Evolutionary conservation across 2,329 filamentous ascomycete genomes (phyloP).

Genomic region (Cytospora mali): DNA sequence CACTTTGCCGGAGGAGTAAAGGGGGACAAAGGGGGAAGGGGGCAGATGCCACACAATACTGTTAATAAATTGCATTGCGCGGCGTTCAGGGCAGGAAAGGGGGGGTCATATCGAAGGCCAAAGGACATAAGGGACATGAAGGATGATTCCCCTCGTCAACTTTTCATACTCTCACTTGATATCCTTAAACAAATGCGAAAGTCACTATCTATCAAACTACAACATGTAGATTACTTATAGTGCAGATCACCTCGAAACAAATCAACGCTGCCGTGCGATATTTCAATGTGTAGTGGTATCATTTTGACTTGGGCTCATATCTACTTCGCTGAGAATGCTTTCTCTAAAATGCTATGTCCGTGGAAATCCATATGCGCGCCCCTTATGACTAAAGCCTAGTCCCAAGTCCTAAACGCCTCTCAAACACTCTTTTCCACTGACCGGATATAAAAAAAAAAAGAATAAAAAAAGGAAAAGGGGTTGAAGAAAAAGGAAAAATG

Average conservation of each 20-base stretch:
- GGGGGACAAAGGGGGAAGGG: neutral
- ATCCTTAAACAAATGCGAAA: neutral
- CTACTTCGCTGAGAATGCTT: neutral
- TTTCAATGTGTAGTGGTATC: neutral
- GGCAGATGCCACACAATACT: neutral
- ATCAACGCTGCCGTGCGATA: neutral
- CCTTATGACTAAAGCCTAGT: neutral
- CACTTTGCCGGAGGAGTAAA: neutral
- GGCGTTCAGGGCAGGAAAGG: constrained; percentile 13
- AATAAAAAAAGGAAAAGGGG: too few relatives aligned
- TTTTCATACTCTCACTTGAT: neutral
- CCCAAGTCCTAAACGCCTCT: neutral
- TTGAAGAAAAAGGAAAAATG: neutral
- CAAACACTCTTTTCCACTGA: neutral
- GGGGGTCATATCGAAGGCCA: neutral
- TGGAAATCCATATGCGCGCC: neutral
- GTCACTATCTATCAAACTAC: neutral
- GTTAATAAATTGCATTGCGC: constrained; percentile 21
- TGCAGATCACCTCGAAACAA: neutral
- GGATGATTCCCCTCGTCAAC: neutral
- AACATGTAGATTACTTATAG: too few relatives aligned
- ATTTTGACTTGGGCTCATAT: neutral
- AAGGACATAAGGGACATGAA: neutral
- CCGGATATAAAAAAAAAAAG: neutral
- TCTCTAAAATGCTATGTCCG: neutral